Conservation (phyloP, 441 rosid genomes). For the Syzygium malaccense region DNA sequence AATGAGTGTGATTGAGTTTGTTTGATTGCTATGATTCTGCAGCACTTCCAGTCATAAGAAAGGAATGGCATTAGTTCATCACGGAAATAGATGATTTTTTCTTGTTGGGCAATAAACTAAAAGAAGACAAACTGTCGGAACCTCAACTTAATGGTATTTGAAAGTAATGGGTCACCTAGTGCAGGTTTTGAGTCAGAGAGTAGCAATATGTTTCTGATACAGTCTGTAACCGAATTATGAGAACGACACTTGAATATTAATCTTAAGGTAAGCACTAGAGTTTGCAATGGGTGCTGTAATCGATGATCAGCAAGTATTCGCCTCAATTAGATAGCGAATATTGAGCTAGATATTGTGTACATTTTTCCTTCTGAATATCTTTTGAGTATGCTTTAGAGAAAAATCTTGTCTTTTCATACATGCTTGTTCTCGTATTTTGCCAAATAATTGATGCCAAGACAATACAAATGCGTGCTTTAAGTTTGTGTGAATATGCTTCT, state of each 20-base stretch:
- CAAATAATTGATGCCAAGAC: not conserved
- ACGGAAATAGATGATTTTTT: not conserved
- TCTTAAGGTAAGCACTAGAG: not conserved
- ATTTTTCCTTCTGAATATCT: not conserved
- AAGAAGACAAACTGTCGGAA: not conserved
- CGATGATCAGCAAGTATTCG: not conserved
- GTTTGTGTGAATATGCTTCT: not conserved
- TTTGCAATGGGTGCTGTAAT: not conserved
- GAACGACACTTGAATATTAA: not conserved
- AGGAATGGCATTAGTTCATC: not conserved
- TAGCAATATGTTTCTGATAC: not conserved
- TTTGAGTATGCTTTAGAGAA: not conserved
- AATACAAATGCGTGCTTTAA: not conserved
- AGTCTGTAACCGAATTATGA: not conserved
- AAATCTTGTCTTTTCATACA: not conserved
- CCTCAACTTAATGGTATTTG: not conserved
- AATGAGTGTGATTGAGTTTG: not conserved
- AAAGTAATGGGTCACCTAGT: not conserved
- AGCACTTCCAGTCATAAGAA: not conserved
- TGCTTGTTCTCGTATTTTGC: not conserved
- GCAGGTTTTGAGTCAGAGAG: not conserved
- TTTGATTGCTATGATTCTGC: not conserved
- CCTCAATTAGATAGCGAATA: not conserved
- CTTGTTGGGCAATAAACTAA: not conserved
- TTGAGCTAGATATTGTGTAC: not conserved